Evolutionary conservation across 345 rosid genomes (phyloP).

Genomic region (Clausena lansium): DNA sequence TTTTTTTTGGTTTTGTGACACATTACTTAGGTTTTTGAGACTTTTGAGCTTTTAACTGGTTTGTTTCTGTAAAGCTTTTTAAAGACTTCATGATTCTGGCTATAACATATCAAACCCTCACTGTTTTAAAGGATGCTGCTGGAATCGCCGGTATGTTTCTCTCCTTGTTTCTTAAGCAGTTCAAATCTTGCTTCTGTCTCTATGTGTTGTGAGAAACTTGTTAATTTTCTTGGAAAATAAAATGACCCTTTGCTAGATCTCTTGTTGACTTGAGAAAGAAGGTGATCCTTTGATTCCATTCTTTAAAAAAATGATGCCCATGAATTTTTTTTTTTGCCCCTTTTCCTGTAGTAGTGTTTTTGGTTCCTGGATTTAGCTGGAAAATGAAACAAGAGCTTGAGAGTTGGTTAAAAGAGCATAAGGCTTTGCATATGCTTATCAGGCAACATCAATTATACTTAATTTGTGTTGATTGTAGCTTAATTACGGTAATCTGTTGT

Average conservation of each 20-base stretch:
- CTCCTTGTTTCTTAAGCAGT: background rate
- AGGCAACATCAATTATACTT: background rate
- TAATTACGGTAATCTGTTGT: background rate
- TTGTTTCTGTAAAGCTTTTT: no score
- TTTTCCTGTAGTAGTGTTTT: background rate
- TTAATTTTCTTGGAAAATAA: background rate
- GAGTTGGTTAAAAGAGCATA: no score
- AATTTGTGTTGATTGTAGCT: background rate
- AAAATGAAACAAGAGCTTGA: background rate
- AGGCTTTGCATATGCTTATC: background rate
- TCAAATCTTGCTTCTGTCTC: background rate
- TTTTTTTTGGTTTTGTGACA: no score
- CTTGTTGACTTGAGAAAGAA: background rate
- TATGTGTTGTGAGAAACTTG: background rate
- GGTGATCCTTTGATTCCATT: background rate
- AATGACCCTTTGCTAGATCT: background rate
- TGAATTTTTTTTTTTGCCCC: background rate
- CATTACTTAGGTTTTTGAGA: no score
- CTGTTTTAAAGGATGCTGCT: constrained; percentile 55
- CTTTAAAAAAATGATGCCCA: background rate
- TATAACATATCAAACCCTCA: constrained; percentile 16
- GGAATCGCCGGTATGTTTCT: constrained; percentile 54
- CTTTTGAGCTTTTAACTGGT: no score
- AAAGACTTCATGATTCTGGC: constrained; percentile 43
- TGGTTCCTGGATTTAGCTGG: background rate